Evolutionary conservation across 768 basidiomycete species (phyloP), one percentile per base, ranked within the genome.

Genomic region (Podaxis sp.): DNA sequence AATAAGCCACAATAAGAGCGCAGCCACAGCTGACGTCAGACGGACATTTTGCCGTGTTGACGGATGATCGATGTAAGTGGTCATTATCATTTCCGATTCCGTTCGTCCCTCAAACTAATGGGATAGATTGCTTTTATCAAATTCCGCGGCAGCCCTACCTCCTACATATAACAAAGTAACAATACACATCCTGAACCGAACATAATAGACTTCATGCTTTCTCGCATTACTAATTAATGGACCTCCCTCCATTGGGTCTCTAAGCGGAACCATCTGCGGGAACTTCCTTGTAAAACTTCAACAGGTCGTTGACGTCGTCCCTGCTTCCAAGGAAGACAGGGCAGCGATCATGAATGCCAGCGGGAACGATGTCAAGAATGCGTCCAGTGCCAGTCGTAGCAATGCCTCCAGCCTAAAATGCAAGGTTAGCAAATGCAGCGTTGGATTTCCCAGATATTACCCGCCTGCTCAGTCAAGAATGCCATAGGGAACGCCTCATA

Each of bases 401-500:
- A 66, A 98, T 78, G 28, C 97, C 97, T 20, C 97, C 97, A 36
- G 97, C 97, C 90, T 97, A 60, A 64, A 56, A 40, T 66, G 71
- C 24, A 17, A 33, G 11, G 6, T 57, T 24, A 52, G 26, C 24
- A 24, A 12, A 30, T 24, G 41, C 4, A 10, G 8, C 7, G 15
- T 20, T 28, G 7, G 4, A 49, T 22, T 6, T 33, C 12, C 15
- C 6, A 26, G 38, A 30, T 38, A 7, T 48, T 4, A 57, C 82
- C 53, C 64, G 90, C 92, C 84, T 96, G 95, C 71, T 98, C 96
- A 2, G 87, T 95, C 73, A 98, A 76, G 78, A 89, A 96, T 8
- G 95, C 91, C 96, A 98, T 97, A 20, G 96, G 96, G 83, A 97
- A 98, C 2, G 94, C 96, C 77, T 99, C 97, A 69, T 99, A 99